Evolutionary conservation across 2,329 filamentous ascomycete genomes (phyloP), one percentile per base, ranked within the genome.

Genomic region (Claviceps cyperi): DNA sequence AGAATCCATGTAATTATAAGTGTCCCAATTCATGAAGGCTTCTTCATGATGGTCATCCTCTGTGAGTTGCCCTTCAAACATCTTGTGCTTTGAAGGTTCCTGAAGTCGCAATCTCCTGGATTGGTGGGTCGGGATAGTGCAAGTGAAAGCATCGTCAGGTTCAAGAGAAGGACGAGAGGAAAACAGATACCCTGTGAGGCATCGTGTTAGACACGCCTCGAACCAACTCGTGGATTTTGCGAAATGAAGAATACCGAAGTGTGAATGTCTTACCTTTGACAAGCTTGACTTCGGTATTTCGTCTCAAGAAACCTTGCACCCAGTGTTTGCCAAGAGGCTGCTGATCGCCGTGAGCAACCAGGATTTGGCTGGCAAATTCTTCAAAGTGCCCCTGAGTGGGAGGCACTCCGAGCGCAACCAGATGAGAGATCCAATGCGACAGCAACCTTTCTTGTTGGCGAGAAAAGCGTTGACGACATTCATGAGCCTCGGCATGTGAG

Each of bases 301-400:
- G 43, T 49, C 52, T 51, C 17, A 53, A 43, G 40, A 53, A 53
- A 24, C 52, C 52, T 48, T 53, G 52, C 2, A 53, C 50, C 52
- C 52, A 53, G 38, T 53, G 52, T 41, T 53, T 53, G 39, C 52
- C 52, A 9, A 53, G 46, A 28, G 49, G 52, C 47, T 53, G 52
- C 8, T 40, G 46, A 32, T 53, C 50, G 14, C 52, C 52, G 32
- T 53, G 49, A 21, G 49, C 39, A 14, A 53, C 52, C 50, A 53
- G 47, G 35, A 53, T 50, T 43, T 47, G 52, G 39, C 50, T 50
- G 22, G 52, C 52, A 21, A 53, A 51, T 40, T 53, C 52, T 17
- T 53, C 52, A 36, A 51, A 53, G 17, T 53, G 52, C 11, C 46
- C 49, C 37, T 51, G 52, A 9, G 49, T 53, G 11, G 52, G 50